Evolutionary conservation across 768 basidiomycete species (phyloP).

Genomic region (Lepiota brunneoincarnata): DNA sequence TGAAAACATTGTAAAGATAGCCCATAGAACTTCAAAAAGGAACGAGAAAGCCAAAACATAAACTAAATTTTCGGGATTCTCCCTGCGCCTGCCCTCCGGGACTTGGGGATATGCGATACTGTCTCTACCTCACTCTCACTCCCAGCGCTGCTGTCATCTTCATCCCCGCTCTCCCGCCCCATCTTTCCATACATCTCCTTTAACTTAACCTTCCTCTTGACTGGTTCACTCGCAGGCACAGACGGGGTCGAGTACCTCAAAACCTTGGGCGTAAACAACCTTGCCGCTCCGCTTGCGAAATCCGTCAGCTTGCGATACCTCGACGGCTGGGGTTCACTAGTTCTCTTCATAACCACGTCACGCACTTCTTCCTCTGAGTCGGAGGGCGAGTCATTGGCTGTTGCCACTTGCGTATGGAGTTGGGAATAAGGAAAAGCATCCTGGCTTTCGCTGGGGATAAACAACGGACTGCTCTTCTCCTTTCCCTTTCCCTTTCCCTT

Average conservation of each 20-base stretch:
- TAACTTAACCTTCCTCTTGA: constrained; percentile 22
- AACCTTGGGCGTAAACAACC: constrained; percentile 24
- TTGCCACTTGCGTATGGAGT: constrained; percentile 19
- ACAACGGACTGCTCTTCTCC: constrained; percentile 32
- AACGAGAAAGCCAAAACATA: too few species aligned
- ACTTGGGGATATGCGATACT: constrained; percentile 60
- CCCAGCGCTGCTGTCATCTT: constrained; percentile 44
- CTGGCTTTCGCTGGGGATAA: constrained; percentile 52
- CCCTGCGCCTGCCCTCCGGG: constrained; percentile 47
- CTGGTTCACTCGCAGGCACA: constrained; percentile 28
- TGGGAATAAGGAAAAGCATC: constrained; percentile 54
- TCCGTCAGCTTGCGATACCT: constrained; percentile 46
- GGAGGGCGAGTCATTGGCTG: constrained; percentile 21
- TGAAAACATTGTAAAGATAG: too few species aligned
- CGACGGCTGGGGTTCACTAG: constrained; percentile 4
- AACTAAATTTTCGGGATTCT: not conserved
- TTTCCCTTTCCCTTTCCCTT: not conserved
- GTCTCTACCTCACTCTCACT: constrained; percentile 30
- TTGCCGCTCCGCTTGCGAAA: constrained; percentile 39
- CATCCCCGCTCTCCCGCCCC: constrained; percentile 30
- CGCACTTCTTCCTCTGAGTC: constrained; percentile 41
- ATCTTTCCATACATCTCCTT: constrained; percentile 36
- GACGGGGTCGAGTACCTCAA: constrained; percentile 17
- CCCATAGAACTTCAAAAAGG: too few species aligned
- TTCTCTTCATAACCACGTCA: constrained; percentile 24